Percentiles rank a stretch among this genome's conserved stretches.
These are phyloP conservation scores for Mariannaea sp. DNA, from an alignment of 2,329 filamentous ascomycete genomes.

Conservation along the genomic window DNA sequence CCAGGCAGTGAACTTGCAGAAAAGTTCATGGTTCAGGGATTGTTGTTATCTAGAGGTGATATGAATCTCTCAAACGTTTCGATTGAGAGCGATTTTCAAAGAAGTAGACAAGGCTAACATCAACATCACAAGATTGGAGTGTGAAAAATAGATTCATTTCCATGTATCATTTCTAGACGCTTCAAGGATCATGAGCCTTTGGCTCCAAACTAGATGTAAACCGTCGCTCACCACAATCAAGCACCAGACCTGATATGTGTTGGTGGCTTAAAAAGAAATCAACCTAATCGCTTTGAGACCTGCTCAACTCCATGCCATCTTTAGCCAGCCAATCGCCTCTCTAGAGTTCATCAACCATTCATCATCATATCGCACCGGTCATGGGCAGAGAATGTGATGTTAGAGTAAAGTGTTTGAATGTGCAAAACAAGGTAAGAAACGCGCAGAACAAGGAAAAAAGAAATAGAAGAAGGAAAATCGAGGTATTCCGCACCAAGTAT, in stretches of 20 bases:
- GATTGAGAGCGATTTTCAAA: too few relatives aligned
- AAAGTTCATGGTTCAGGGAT: too few relatives aligned
- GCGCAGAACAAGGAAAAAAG: not conserved
- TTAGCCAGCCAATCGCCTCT: slow-evolving; percentile 6
- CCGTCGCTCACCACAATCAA: slow-evolving; percentile 4
- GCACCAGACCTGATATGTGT: slow-evolving; percentile 2
- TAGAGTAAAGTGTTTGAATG: slow-evolving; percentile 8
- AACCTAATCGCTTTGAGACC: slow-evolving; percentile 7
- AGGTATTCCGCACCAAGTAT: too few relatives aligned
- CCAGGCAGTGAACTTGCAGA: too few relatives aligned
- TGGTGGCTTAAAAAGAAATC: slow-evolving; percentile 6
- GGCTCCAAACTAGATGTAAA: slow-evolving; percentile 12
- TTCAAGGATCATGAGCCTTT: slow-evolving; percentile 6
- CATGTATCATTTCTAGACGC: slow-evolving; percentile 14
- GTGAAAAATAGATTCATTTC: slow-evolving; percentile 2
- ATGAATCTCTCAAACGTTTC: too few relatives aligned
- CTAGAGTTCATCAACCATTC: slow-evolving; percentile 15
- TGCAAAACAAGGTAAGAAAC: too few relatives aligned
- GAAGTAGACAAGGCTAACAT: too few relatives aligned
- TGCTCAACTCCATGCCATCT: slow-evolving; percentile 13
- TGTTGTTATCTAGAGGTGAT: too few relatives aligned
- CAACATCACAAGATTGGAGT: not conserved
- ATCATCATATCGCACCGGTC: slow-evolving; percentile 16
- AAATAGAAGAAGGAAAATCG: too few relatives aligned
- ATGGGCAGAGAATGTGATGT: slow-evolving; percentile 3